phyloP scores from a whole-genome alignment of 352 stramenopile species.

The Globisporangium lucens region DNA sequence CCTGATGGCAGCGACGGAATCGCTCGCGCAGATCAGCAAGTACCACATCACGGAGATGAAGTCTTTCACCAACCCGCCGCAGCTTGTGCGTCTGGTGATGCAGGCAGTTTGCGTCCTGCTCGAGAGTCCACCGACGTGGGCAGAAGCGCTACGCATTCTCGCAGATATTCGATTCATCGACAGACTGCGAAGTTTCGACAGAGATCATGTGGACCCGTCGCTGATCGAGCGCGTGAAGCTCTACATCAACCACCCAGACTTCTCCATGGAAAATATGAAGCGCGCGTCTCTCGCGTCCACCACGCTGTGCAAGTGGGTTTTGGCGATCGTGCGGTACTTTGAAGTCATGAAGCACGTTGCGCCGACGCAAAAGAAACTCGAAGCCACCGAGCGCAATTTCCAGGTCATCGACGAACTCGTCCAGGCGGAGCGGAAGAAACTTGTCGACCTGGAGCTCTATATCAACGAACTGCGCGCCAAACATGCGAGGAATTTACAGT shows the following conservation, averaged over 20 bases:
- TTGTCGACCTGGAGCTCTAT: slow-evolving; percentile 45
- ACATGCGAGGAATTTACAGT: slow-evolving; percentile 30
- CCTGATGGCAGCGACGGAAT: slow-evolving; percentile 47
- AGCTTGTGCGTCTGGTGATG: slow-evolving; percentile 73
- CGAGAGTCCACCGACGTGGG: slow-evolving; percentile 55
- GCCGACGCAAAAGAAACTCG: slow-evolving; percentile 46
- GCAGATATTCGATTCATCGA: slow-evolving; percentile 72
- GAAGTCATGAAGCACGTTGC: slow-evolving; percentile 61
- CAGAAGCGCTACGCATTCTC: slow-evolving; percentile 56
- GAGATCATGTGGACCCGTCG: slow-evolving; percentile 40
- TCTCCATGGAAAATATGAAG: slow-evolving; percentile 79
- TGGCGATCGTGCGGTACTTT: slow-evolving; percentile 66
- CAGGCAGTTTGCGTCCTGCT: slow-evolving; percentile 73
- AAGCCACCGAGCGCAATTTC: slow-evolving; percentile 39
- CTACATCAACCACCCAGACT: slow-evolving; percentile 67
- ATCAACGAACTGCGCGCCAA: slow-evolving; percentile 43
- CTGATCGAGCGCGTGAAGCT: slow-evolving; percentile 53
- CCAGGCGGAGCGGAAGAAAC: slow-evolving; percentile 40
- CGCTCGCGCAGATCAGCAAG: slow-evolving; percentile 74
- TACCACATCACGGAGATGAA: slow-evolving; percentile 81
- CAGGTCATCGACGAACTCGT: slow-evolving; percentile 38
- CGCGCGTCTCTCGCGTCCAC: slow-evolving; percentile 62
- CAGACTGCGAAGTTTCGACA: slow-evolving; percentile 54
- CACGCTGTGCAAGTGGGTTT: slow-evolving; percentile 70
- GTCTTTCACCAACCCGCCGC: slow-evolving; percentile 66